A percentile compares a stretch with the other conserved stretches of the same genome.
Conservation (phyloP, 1,284 basidiomycete genomes). For the Tremellales sp. region DNA sequence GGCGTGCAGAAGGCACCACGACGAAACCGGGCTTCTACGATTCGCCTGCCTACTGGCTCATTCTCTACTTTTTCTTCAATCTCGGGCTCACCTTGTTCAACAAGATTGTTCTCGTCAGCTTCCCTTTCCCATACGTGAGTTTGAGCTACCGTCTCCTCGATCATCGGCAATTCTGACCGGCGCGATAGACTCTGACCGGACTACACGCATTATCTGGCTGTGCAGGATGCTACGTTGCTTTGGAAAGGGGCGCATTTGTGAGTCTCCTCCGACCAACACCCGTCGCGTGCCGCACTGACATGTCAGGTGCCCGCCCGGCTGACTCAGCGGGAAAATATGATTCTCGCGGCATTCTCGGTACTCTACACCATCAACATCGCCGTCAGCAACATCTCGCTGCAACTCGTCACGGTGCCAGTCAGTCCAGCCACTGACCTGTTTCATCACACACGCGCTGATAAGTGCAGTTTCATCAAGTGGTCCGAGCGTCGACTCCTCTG, state of each 20-base stretch:
- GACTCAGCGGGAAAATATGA: slow-evolving; percentile 57
- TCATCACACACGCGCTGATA: neutral
- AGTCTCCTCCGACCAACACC: slow-evolving; percentile 14
- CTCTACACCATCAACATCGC: slow-evolving; percentile 89
- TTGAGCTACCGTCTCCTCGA: too few relatives aligned
- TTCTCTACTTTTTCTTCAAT: slow-evolving; percentile 82
- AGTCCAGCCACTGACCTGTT: slow-evolving; percentile 42
- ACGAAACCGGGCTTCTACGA: slow-evolving; percentile 24
- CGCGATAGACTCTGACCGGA: slow-evolving; percentile 64
- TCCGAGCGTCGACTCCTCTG: slow-evolving; percentile 84
- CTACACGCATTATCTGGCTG: slow-evolving; percentile 77
- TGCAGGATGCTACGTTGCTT: slow-evolving; percentile 68
- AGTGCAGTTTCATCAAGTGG: slow-evolving; percentile 83
- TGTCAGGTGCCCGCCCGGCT: slow-evolving; percentile 56
- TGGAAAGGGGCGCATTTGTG: slow-evolving; percentile 59
- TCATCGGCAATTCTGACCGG: neutral
- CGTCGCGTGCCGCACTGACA: neutral
- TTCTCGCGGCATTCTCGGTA: slow-evolving; percentile 72
- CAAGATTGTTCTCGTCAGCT: slow-evolving; percentile 79
- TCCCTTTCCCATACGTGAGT: slow-evolving; percentile 79
- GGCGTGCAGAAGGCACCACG: slow-evolving; percentile 7
- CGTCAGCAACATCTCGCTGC: slow-evolving; percentile 80
- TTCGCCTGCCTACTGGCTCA: slow-evolving; percentile 58
- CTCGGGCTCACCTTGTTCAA: slow-evolving; percentile 86
- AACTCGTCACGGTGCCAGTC: slow-evolving; percentile 85